Percentiles rank a stretch among this genome's conserved stretches.
Evolutionary conservation across 495 filamentous ascomycete genomes (phyloP).

Genomic region (Tuber microsphaerosporum): DNA sequence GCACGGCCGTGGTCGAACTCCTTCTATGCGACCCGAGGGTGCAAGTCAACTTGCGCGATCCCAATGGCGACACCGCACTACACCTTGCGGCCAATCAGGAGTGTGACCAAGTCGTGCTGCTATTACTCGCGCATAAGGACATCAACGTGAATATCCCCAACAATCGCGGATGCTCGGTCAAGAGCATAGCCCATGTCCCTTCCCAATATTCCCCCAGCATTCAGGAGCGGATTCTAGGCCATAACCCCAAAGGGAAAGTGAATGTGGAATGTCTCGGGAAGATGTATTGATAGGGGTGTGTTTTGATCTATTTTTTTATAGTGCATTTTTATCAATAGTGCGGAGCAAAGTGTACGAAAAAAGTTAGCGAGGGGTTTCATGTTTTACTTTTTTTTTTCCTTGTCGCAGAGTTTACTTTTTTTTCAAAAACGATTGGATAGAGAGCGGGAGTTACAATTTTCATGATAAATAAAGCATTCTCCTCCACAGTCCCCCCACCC

Average conservation of each 20-base stretch:
- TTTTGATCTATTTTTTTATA: background rate
- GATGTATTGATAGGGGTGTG: background rate
- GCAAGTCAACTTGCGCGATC: conserved; percentile 17
- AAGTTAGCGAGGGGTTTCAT: background rate
- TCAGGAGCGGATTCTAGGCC: background rate
- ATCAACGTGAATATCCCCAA: background rate
- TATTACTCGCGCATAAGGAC: background rate
- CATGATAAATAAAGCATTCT: background rate
- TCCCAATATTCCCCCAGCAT: background rate
- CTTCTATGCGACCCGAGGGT: conserved; percentile 6
- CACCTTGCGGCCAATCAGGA: conserved; percentile 14
- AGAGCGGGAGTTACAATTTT: background rate
- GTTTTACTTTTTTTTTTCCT: background rate
- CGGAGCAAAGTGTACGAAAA: background rate
- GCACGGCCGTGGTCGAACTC: background rate
- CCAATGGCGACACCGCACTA: conserved; percentile 24
- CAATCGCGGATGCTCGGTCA: background rate
- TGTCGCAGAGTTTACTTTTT: background rate
- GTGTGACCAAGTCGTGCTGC: background rate
- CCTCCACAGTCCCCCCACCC: background rate
- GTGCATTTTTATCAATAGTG: background rate
- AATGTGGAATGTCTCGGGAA: background rate
- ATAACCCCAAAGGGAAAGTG: background rate
- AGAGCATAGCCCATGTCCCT: background rate
- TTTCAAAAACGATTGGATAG: background rate